These are phyloP conservation scores for Chloranthus sessilifolius DNA, from an alignment of 164 flowering plant species.

Conservation along the genomic window DNA sequence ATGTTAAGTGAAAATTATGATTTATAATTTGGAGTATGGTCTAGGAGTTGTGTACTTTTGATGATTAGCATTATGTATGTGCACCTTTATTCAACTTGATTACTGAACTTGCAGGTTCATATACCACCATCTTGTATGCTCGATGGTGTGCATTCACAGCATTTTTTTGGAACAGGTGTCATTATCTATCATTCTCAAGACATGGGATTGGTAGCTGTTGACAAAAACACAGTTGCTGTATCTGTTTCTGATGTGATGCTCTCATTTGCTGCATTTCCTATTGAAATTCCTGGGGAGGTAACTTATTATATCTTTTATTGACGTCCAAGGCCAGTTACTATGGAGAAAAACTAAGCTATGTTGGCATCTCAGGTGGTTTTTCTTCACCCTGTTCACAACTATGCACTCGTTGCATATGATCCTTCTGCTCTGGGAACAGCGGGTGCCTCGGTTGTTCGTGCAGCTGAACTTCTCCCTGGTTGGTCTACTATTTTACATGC, in stretches of 20 bases:
- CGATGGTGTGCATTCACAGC: slow-evolving; percentile 95
- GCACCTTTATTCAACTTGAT: slow-evolving; percentile 3
- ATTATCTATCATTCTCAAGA: slow-evolving; percentile 70
- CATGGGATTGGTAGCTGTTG: slow-evolving; percentile 83
- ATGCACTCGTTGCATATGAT: slow-evolving; percentile 88
- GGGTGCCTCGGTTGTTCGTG: slow-evolving; percentile 74
- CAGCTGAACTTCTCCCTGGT: slow-evolving; percentile 95
- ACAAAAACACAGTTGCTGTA: slow-evolving; percentile 89
- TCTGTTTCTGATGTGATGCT: slow-evolving; percentile 92
- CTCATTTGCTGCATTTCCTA: slow-evolving; percentile 94
- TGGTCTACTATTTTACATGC: slow-evolving; percentile 4
- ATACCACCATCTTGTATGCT: slow-evolving; percentile 92
- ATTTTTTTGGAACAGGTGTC: slow-evolving; percentile 92
- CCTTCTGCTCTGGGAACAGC: slow-evolving; percentile 75
- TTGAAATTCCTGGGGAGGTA: slow-evolving; percentile 98
- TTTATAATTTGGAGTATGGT: too few species aligned
- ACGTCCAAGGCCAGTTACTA: slow-evolving; percentile 1
- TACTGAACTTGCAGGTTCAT: slow-evolving; percentile 63
- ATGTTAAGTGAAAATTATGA: too few species aligned
- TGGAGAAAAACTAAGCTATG: background rate
- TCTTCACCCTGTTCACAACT: slow-evolving; percentile 94
- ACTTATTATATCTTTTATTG: background rate
- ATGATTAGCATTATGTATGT: background rate
- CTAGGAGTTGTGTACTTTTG: background rate
- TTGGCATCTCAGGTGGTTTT: slow-evolving; percentile 68